Evolutionary conservation across 768 basidiomycete species (phyloP).

Genomic region (Termitomyces sp.): DNA sequence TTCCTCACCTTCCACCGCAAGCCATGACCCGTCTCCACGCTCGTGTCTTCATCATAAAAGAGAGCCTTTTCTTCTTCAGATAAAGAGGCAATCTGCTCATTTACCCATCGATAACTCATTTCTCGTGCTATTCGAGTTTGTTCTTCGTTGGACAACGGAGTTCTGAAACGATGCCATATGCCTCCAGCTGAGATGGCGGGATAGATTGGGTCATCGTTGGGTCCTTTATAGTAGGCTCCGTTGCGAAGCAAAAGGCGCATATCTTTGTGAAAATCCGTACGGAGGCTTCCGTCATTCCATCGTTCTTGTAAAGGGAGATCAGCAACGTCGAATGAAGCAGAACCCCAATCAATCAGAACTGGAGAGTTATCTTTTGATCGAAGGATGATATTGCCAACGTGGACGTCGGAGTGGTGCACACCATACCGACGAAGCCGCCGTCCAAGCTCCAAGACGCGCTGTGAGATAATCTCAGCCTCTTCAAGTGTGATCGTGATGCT

Average conservation of each 20-base stretch:
- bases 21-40: not conserved
- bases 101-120: not conserved
- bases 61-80: not conserved
- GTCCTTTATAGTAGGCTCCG: not conserved
- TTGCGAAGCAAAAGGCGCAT: not conserved
- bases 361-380: no score
- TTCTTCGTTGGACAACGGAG: not conserved
- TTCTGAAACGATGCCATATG: not conserved
- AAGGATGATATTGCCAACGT: no score
- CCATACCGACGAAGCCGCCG: no score
- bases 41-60: not conserved
- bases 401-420: no score
- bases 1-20: not conserved
- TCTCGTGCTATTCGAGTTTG: not conserved
- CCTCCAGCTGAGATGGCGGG: not conserved
- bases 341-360: no score
- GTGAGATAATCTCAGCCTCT: no score
- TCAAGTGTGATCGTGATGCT: no score
- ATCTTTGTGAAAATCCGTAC: not conserved
- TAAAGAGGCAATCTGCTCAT: not conserved
- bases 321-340: no score
- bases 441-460: no score
- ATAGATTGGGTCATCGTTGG: not conserved
- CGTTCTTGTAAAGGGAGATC: no score
- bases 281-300: no score